phyloP scores from a whole-genome alignment of 495 filamentous ascomycete species.

The Penicillium psychrofluorescens region DNA sequence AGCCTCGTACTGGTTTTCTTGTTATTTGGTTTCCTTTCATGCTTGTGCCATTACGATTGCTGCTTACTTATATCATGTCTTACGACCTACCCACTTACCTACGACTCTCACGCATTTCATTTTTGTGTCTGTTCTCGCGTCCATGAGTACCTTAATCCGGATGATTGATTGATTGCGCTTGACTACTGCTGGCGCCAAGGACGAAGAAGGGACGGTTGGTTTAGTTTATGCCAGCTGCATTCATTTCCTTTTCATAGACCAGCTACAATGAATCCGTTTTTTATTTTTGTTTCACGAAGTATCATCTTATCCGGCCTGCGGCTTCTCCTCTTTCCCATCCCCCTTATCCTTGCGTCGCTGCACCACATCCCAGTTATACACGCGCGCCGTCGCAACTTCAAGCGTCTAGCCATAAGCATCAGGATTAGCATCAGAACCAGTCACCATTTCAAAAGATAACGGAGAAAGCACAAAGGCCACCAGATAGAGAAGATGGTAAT shows the following conservation, averaged over 20 bases:
- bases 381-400: conserved; percentile 89
- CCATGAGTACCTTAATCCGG: conserved; percentile 2
- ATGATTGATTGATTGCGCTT: no score
- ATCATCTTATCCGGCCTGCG: no score
- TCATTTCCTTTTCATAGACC: not conserved
- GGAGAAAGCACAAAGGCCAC: not conserved
- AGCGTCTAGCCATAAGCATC: conserved; percentile 56
- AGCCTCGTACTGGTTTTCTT: no score
- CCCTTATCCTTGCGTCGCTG: conserved; percentile 87
- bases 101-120: conserved; percentile 1
- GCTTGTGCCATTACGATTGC: conserved; percentile 5
- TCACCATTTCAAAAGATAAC: not conserved
- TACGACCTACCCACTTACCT: no score
- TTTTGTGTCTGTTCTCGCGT: conserved; percentile 6
- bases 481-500: not conserved
- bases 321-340: conserved; percentile 44
- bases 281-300: no score
- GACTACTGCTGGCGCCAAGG: no score
- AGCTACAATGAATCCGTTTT: no score
- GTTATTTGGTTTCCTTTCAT: not conserved
- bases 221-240: not conserved
- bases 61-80: not conserved
- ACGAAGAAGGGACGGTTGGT: no score
- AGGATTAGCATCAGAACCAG: not conserved
- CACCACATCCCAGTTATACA: conserved; percentile 99